These are phyloP conservation scores for Penicillium bialowiezense DNA, from an alignment of 495 filamentous ascomycete species.

Conservation along the genomic window DNA sequence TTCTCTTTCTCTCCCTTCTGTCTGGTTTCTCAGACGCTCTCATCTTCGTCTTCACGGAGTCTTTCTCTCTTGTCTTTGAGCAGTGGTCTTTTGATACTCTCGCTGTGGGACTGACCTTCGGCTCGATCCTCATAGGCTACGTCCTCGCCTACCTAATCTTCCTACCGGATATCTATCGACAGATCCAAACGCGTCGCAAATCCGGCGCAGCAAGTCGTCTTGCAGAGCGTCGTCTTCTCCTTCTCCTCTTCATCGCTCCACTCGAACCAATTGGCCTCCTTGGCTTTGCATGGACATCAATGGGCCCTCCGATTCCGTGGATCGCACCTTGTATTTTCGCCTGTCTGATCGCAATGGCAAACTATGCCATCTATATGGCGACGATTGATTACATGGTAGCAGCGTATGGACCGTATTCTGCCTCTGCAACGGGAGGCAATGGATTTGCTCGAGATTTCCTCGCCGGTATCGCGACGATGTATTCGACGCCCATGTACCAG, in stretches of 20 bases:
- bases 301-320: constrained; percentile 61
- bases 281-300: constrained; percentile 65
- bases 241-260: constrained; percentile 60
- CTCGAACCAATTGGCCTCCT: constrained; percentile 66
- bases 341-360: constrained; percentile 63
- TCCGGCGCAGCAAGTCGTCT: constrained; percentile 49
- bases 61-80: constrained; percentile 60
- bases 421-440: constrained; percentile 75
- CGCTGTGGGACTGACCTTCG: constrained; percentile 58
- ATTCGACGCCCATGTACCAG: constrained; percentile 40
- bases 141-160: constrained; percentile 61
- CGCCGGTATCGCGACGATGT: constrained; percentile 46
- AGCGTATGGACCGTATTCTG: constrained; percentile 73
- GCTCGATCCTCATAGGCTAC: constrained; percentile 64
- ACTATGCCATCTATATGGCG: constrained; percentile 74
- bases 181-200: constrained; percentile 40
- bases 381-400: constrained; percentile 87
- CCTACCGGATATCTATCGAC: constrained; percentile 59
- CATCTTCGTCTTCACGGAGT: constrained; percentile 76
- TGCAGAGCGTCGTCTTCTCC: constrained; percentile 55
- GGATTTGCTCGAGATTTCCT: constrained; percentile 50
- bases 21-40: constrained; percentile 78
- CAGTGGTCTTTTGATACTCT: constrained; percentile 60
- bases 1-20: constrained; percentile 66
- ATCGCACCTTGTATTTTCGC: constrained; percentile 58